Evolutionary conservation across 352 stramenopile genomes (phyloP), one percentile per base, ranked within the genome.

Genomic region (Phytopythium oedochilum): DNA sequence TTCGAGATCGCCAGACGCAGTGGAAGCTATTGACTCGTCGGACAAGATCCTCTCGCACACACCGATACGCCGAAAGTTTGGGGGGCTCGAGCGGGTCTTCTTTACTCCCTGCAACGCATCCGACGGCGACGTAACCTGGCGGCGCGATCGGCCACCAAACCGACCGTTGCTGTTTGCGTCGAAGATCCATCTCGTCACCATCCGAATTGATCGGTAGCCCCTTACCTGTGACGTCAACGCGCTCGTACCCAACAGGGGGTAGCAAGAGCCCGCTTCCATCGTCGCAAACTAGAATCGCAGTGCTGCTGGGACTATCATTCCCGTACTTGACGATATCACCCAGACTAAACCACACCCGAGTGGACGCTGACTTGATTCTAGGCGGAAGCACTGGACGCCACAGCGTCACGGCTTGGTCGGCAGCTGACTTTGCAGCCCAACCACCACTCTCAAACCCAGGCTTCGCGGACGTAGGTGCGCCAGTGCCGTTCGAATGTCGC

Each of bases 101-200:
- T 48, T 93, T 94, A 25, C 57, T 91, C 44, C 84, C 86, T 55
- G 83, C 83, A 8, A 96, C 44, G 35, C 84, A 94, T 0, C 86
- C 84, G 31, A 96, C 42, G 0, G 83, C 68, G 3, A 92, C 73
- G 34, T 93, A 96, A 0, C 84, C 86, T 18, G 80, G 65, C 1
- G 86, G 86, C 3, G 86, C 78, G 31, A 94, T 71, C 8, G 86
- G 86, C 79, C 82, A 93, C 86, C 86, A 95, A 31, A 95, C 53
- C 0, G 80, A 93, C 1, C 86, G 82, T 17, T 90, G 52, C 32
- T 95, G 83, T 59, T 95, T 95, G n/a, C 74, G 78, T 28, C 92
- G 75, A 32, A 94, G 88, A 28, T 92, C 82, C 0, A 63, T 55
- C 39, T 55, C 18, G 25, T 92, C 75, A 22, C 67, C 81, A 26